Base-by-base conservation (phyloP, 2,329 filamentous ascomycete species). In the Grosmannia clavigera region DNA sequence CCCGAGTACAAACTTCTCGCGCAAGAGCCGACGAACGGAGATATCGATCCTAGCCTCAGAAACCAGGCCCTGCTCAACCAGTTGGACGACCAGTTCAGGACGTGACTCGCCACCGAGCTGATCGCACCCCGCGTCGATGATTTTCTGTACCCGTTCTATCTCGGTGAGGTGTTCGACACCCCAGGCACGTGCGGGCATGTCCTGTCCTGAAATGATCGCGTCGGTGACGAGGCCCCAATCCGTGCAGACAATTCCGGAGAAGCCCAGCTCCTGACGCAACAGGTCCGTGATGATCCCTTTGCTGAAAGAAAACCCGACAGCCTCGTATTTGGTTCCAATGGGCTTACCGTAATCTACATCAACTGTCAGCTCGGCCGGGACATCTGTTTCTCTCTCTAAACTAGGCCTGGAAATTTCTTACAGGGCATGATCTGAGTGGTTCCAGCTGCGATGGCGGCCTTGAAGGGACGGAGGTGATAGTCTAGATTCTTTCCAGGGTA, bases 201-300 rank as follows among this genome's bases (percentile, higher is more conserved):
- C 68, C 64, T 78, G 73, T 1, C 75, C 77, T 0, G 64, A 33
- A 35, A 79, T 74, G 1, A 67, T 61, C 0, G 66, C 65, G 54
- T 79, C 75, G 0, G 78, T 81, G 27, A 81, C 71, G 3, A 81
- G 70, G 1, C 78, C 77, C 79, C 79, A 81, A 61, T 81, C 79
- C 0, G 75, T 78, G 2, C 75, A 70, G 0, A 81, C 72, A n/a
- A 81, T 77, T 2, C 78, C 79, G 0, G 78, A 65, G 60, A 79
- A 81, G 2, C 78, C 77, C 0, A 81, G 69, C 55, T 80, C 70
- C 1, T 72, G 64, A 1, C 74, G 74, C 1, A 81, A 68, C 0
- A 81, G 72, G 38, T 73, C 76, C 0, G 78, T 81, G 55, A 81
- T 72, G 40, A 81, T 74, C 2, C 68, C 71, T 62, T 76, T 78